These are phyloP conservation scores for Panicum hallii DNA, from an alignment of 202 grass and related monocot species.

Conservation along the genomic window DNA sequence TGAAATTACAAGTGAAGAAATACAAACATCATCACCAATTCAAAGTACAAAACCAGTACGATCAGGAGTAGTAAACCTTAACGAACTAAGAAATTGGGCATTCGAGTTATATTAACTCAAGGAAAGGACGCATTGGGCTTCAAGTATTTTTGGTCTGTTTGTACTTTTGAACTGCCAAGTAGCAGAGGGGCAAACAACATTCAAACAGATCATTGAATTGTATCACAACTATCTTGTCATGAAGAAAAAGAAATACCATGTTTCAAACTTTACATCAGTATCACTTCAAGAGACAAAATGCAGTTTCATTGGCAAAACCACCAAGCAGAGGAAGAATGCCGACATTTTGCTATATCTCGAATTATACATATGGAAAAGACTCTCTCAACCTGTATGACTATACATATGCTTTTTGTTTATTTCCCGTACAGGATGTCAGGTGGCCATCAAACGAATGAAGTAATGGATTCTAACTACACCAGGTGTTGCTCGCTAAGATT, in stretches of 20 bases:
- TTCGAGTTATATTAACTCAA: not conserved
- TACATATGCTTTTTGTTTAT: slow-evolving; percentile 52
- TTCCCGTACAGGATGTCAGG: slow-evolving; percentile 25
- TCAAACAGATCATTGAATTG: not conserved
- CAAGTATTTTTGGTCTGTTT: not conserved
- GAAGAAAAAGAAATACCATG: no score
- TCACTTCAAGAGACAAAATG: not conserved
- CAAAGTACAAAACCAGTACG: not conserved
- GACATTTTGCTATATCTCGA: slow-evolving; percentile 43
- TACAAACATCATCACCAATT: not conserved
- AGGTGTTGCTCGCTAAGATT: not conserved
- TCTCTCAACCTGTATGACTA: slow-evolving; percentile 47
- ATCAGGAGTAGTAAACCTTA: not conserved
- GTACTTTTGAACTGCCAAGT: not conserved
- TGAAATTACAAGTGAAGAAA: not conserved
- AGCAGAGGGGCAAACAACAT: not conserved
- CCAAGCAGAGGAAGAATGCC: slow-evolving; percentile 19
- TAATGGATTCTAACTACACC: slow-evolving; percentile 40
- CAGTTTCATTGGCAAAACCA: slow-evolving; percentile 29
- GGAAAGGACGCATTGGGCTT: not conserved
- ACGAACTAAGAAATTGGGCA: not conserved
- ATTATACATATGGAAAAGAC: slow-evolving; percentile 37
- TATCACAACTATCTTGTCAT: not conserved
- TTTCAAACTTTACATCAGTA: not conserved
- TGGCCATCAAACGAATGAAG: slow-evolving; percentile 45